These are phyloP conservation scores for Calonectria montana DNA, from an alignment of 2,329 filamentous ascomycete genomes.

Conservation along the genomic window DNA sequence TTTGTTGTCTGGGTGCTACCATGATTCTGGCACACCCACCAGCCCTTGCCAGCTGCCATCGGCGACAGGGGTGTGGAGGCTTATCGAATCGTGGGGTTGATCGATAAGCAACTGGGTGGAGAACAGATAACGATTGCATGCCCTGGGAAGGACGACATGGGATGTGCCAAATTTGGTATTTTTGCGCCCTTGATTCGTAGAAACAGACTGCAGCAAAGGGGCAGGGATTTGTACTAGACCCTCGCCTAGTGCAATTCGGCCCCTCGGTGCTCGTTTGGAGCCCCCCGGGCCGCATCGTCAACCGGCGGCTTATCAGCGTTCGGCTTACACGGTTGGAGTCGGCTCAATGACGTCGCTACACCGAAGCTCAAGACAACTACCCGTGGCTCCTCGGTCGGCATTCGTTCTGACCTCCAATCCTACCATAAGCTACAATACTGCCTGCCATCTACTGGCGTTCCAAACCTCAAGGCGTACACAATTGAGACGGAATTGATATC, in stretches of 20 bases:
- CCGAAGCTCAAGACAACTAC: slow-evolving; percentile 29
- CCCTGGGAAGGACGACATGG: not conserved
- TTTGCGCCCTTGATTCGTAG: not conserved
- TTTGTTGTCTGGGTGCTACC: slow-evolving; percentile 16
- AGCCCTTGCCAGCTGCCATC: slow-evolving; percentile 8
- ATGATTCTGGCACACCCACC: not conserved
- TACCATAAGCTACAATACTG: not conserved
- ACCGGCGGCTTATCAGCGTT: slow-evolving; percentile 41
- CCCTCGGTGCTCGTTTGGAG: slow-evolving; percentile 13
- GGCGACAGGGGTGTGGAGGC: slow-evolving; percentile 7
- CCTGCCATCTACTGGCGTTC: not conserved
- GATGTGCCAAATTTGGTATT: not conserved
- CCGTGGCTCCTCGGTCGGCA: slow-evolving; percentile 41
- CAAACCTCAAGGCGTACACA: slow-evolving; percentile 5
- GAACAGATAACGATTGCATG: slow-evolving; percentile 6
- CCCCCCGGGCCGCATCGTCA: slow-evolving; percentile 38
- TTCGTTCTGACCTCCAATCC: slow-evolving; percentile 20
- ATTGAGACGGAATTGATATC: slow-evolving; percentile 10
- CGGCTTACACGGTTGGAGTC: slow-evolving; percentile 46
- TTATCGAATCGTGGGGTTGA: slow-evolving; percentile 37
- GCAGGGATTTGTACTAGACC: not conserved
- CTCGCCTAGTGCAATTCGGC: not conserved
- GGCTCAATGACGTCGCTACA: slow-evolving; percentile 47
- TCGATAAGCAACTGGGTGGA: slow-evolving; percentile 36
- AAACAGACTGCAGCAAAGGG: not conserved